These are phyloP conservation scores for Begonia peltatifolia DNA, from an alignment of 306 rosid genomes.

Conservation along the genomic window DNA sequence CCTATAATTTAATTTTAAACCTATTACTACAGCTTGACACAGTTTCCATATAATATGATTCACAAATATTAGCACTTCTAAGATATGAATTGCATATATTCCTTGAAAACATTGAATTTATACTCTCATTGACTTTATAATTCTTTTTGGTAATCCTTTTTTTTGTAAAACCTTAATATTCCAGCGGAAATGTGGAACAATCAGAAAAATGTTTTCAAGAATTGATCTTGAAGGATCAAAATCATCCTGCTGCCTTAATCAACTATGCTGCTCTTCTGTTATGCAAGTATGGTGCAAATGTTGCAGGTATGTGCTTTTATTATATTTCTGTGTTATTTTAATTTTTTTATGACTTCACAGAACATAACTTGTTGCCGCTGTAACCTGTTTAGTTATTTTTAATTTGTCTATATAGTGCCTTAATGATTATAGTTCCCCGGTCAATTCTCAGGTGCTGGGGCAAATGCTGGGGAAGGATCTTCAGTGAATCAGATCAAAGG, in stretches of 20 bases:
- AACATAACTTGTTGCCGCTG: too few relatives aligned
- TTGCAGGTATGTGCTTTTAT: slow-evolving; percentile 50
- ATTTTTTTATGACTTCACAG: too few relatives aligned
- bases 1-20: too few relatives aligned
- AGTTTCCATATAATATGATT: too few relatives aligned
- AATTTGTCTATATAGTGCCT: slow-evolving; percentile 8
- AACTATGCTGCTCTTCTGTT: slow-evolving; percentile 75
- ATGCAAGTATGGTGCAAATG: slow-evolving; percentile 64
- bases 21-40: too few relatives aligned
- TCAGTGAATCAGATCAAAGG: slow-evolving; percentile 41
- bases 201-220: slow-evolving; percentile 77
- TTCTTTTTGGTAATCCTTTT: too few relatives aligned
- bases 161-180: neutral
- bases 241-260: slow-evolving; percentile 84
- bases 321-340: too few relatives aligned
- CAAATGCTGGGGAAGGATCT: slow-evolving; percentile 57
- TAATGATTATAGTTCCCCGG: slow-evolving; percentile 1
- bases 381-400: neutral
- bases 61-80: too few relatives aligned
- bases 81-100: too few relatives aligned
- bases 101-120: too few relatives aligned
- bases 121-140: too few relatives aligned
- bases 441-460: slow-evolving; percentile 70
- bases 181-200: slow-evolving; percentile 80
- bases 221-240: slow-evolving; percentile 82